Percentiles rank a stretch among this genome's conserved stretches.
These are phyloP conservation scores for Leccinum subtestaceum DNA, from an alignment of 768 basidiomycete genomes.

Conservation along the genomic window DNA sequence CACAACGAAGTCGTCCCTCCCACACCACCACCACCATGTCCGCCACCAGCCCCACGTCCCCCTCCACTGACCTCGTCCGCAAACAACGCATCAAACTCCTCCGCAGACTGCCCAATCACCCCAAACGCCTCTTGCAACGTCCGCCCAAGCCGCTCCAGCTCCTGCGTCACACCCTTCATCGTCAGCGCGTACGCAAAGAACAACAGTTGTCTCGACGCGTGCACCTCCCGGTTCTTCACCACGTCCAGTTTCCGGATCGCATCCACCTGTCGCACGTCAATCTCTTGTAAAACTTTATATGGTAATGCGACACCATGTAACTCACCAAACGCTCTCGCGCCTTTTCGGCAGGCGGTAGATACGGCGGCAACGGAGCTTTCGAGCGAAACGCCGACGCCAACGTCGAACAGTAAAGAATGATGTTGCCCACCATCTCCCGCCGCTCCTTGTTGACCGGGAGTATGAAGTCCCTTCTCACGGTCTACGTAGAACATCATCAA, in stretches of 20 bases:
- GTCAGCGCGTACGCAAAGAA: conserved; percentile 94
- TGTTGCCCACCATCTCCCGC: conserved; percentile 92
- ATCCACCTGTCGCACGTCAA: conserved; percentile 51
- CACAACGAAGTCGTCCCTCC: conserved; percentile 4
- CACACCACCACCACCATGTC: background rate
- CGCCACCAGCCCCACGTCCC: background rate
- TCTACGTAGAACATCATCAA: conserved; percentile 39
- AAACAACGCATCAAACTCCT: conserved; percentile 84
- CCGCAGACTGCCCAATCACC: conserved; percentile 78
- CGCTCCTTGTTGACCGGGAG: conserved; percentile 86
- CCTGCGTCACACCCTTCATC: conserved; percentile 91
- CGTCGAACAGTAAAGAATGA: conserved; percentile 84
- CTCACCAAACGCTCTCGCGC: conserved; percentile 75
- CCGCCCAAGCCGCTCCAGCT: conserved; percentile 78
- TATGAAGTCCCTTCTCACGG: conserved; percentile 83
- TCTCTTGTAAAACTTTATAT: background rate
- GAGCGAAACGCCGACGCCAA: conserved; percentile 76
- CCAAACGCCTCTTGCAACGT: conserved; percentile 90
- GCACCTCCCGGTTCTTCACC: conserved; percentile 78
- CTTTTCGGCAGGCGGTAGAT: conserved; percentile 89
- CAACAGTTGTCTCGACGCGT: conserved; percentile 80
- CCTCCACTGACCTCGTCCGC: conserved; percentile 11
- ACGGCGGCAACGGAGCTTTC: conserved; percentile 93
- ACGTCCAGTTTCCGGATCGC: conserved; percentile 85
- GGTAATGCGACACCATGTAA: background rate